Evolutionary conservation across 2,329 filamentous ascomycete species (phyloP).

Genomic region (Ophiostoma piceae): DNA sequence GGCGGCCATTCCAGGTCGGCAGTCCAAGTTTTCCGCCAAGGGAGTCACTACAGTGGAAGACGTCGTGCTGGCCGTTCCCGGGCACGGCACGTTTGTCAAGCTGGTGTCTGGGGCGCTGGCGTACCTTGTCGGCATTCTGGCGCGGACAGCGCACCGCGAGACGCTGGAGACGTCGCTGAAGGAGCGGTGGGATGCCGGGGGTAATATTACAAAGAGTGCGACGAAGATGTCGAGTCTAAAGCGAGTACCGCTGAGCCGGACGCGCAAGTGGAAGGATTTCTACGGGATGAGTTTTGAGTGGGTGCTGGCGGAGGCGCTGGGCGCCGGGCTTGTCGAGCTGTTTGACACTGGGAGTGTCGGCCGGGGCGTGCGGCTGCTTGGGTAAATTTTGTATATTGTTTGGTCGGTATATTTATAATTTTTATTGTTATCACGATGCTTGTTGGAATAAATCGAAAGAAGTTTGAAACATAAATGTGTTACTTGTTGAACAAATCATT

Average conservation of each 20-base stretch:
- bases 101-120: conserved; percentile 56
- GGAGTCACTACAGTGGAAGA: conserved; percentile 28
- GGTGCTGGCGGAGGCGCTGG: conserved; percentile 65
- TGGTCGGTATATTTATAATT: no score
- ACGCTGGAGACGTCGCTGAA: conserved; percentile 56
- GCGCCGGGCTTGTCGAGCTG: conserved; percentile 63
- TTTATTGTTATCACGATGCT: no score
- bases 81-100: conserved; percentile 62
- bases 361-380: conserved; percentile 50
- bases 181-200: conserved; percentile 66
- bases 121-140: conserved; percentile 56
- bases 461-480: no score
- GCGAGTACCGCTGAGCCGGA: conserved; percentile 53
- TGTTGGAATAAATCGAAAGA: no score
- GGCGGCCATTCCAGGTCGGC: conserved; percentile 29
- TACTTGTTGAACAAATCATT: no score
- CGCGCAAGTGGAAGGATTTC: conserved; percentile 66
- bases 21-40: not conserved
- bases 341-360: conserved; percentile 74
- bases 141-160: conserved; percentile 57
- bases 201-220: conserved; percentile 30
- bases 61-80: conserved; percentile 59
- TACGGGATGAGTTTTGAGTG: conserved; percentile 66
- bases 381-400: conserved; percentile 1
- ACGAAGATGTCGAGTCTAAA: conserved; percentile 46